Evolutionary conservation across 257 asterid species (phyloP), one percentile per base, ranked within the genome.

Genomic region (Prunella vulgaris): DNA sequence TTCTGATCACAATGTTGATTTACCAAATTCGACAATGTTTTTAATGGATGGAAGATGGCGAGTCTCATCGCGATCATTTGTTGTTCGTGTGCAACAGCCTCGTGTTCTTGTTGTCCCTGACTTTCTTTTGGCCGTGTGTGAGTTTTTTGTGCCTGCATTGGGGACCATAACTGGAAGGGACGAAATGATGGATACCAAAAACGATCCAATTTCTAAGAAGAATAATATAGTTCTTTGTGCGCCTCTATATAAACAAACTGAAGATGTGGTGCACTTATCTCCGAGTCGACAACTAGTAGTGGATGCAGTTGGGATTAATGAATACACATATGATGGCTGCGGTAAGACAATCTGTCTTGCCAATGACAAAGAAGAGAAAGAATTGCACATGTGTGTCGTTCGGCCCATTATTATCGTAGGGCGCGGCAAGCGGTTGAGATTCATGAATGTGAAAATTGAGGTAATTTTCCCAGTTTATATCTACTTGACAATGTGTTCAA

Each of bases 1-100:
- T 60, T 81, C 90, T 59, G 97, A 86, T 54, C 67, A 66, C 12
- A 64, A 64, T 69, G 72, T 52, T 49, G 93, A 87, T 72, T 67
- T 79, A 71, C 90, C 97, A 64, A 89, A 74, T 67, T 91, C 99
- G 64, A 94, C 97, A 53, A 94, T 94, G 97, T 77, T 94, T 68
- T 87, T 94, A 82, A 91, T 94, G 99, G 99, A 94, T 73, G 94
- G 96, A 71, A 86, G 97, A 79, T 91, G 99, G 99, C 84, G 99
- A 77, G 79, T 73, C 73, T 80, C 96, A 60, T 94, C 97, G 21
- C 91, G 83, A 71, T 94, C 97, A 32, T 89, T 94, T 81, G 97
- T 94, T 53, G 83, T 94, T 72, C 96, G 99, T 44, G 80, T 82
- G 66, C 99, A 94, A 84, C 99, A 94, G 84, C 99, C 99, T 74